A percentile compares a stretch with the other conserved stretches of the same genome.
Conservation (phyloP, 163 green algal species). For the Prototheca cutis region DNA sequence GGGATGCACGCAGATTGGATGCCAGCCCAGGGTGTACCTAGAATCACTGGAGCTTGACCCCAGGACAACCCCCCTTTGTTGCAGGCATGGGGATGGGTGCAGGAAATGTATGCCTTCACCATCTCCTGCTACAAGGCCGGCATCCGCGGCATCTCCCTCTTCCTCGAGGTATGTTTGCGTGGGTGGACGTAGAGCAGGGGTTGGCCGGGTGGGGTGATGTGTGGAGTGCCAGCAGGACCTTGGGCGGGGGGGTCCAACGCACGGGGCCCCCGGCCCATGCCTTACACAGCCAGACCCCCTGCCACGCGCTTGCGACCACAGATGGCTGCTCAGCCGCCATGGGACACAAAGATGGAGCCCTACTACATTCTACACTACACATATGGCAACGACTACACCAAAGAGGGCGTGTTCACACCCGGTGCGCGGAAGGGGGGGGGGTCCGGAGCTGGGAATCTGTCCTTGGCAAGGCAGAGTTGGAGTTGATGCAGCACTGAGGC, state of each 20-base stretch:
- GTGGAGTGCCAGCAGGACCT: background rate
- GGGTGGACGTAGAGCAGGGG: background rate
- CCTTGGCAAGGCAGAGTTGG: background rate
- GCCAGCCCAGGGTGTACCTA: no score
- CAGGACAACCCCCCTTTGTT: no score
- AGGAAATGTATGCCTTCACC: constrained; percentile 88
- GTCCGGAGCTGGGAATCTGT: background rate
- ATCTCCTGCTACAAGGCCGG: constrained; percentile 53
- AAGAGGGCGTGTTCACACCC: constrained; percentile 48
- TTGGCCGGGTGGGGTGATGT: background rate
- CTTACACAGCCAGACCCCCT: no score
- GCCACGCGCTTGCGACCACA: constrained; percentile 10
- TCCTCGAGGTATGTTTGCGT: constrained; percentile 33
- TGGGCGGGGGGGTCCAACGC: background rate
- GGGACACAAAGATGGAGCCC: constrained; percentile 35
- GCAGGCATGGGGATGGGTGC: constrained; percentile 39
- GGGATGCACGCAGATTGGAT: no score
- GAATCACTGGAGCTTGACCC: no score
- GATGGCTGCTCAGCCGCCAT: constrained; percentile 75
- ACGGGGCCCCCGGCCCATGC: no score
- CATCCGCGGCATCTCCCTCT: constrained; percentile 50
- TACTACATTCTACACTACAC: constrained; percentile 93
- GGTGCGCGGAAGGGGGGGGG: background rate
- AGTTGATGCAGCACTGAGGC: no score
- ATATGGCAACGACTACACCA: constrained; percentile 80